Percentiles rank a stretch among this genome's conserved stretches.
These are phyloP conservation scores for Skeletonema potamos DNA, from an alignment of 108 stramenopile genomes.

Conservation along the genomic window DNA sequence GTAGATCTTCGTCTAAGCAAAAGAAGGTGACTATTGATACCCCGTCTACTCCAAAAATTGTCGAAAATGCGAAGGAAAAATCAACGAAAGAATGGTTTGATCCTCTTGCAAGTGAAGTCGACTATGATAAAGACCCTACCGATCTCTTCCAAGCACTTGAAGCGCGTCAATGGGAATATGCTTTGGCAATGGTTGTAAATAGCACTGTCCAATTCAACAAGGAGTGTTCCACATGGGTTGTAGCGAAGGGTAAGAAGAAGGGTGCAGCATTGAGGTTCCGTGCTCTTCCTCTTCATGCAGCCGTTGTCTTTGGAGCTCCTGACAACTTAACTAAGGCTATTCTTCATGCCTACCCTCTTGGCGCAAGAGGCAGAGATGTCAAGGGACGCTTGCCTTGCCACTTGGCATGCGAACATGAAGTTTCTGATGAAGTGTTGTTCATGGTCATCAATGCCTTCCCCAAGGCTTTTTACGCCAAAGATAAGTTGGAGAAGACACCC, in stretches of 20 bases:
- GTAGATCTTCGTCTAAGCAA: background rate
- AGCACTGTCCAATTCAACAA: slow-evolving; percentile 31
- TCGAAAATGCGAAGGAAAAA: background rate
- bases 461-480: slow-evolving; percentile 35
- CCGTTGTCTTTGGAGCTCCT: slow-evolving; percentile 38
- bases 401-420: slow-evolving; percentile 35
- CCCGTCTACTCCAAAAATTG: background rate
- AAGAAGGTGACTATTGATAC: background rate
- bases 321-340: slow-evolving; percentile 32
- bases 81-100: slow-evolving; percentile 36
- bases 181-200: slow-evolving; percentile 9
- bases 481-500: slow-evolving; percentile 34
- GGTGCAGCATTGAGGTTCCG: slow-evolving; percentile 35
- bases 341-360: slow-evolving; percentile 38
- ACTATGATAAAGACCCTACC: slow-evolving; percentile 45
- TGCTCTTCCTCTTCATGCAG: slow-evolving; percentile 44
- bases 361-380: slow-evolving; percentile 33
- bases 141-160: slow-evolving; percentile 44
- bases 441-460: slow-evolving; percentile 33
- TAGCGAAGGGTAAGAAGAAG: slow-evolving; percentile 24
- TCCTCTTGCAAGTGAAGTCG: slow-evolving; percentile 32
- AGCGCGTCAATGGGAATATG: slow-evolving; percentile 30
- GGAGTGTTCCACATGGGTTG: slow-evolving; percentile 44
- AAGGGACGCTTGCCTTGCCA: slow-evolving; percentile 41
- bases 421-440: slow-evolving; percentile 19